A percentile compares a stretch with the other conserved stretches of the same genome.
phyloP scores from a whole-genome alignment of 495 filamentous ascomycete genomes.

The Lepidopterella palustris region DNA sequence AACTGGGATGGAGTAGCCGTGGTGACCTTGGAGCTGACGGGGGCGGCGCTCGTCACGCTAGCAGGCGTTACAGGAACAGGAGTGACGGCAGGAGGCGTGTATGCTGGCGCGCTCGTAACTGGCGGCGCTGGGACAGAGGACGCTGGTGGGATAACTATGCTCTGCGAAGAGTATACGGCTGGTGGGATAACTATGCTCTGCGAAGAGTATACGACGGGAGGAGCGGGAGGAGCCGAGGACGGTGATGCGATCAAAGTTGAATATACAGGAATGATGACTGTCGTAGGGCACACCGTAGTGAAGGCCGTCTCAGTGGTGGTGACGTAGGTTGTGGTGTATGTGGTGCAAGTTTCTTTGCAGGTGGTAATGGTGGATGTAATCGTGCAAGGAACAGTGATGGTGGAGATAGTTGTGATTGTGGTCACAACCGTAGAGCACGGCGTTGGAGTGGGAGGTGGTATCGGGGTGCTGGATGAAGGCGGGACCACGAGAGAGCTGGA shows the following conservation, averaged over 20 bases:
- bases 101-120: neutral
- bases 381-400: conserved; percentile 13
- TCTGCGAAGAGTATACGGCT: neutral
- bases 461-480: neutral
- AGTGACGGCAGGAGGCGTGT: neutral
- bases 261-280: conserved; percentile 13
- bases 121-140: neutral
- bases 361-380: conserved; percentile 10
- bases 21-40: neutral
- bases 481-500: too few relatives aligned
- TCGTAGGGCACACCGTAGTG: conserved; percentile 18
- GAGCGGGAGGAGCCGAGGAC: neutral
- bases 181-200: neutral
- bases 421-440: conserved; percentile 2
- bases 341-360: conserved; percentile 1
- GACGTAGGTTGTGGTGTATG: neutral
- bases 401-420: conserved; percentile 13
- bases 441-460: conserved; percentile 1
- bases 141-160: neutral
- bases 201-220: neutral
- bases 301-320: conserved; percentile 1
- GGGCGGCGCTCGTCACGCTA: neutral
- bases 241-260: conserved; percentile 6
- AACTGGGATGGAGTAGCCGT: conserved; percentile 13
- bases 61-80: conserved; percentile 2